Evolutionary conservation across 768 basidiomycete species (phyloP).

Genomic region (Atractiella rhizophila): DNA sequence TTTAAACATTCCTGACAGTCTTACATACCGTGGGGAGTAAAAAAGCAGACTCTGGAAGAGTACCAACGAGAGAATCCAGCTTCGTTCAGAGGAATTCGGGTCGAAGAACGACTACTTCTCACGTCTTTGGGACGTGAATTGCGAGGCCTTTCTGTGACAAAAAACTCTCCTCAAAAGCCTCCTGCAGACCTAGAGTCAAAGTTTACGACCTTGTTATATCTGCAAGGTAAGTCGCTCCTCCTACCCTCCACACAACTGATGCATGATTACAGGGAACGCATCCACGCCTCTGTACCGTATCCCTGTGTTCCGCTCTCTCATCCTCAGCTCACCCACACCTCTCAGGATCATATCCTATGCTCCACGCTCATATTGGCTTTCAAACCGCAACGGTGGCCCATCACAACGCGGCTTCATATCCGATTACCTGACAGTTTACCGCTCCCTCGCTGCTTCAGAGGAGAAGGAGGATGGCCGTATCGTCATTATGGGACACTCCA

Average conservation of each 20-base stretch:
- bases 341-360: constrained; percentile 24
- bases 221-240: constrained; percentile 20
- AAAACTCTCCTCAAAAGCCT: constrained; percentile 17
- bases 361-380: constrained; percentile 32
- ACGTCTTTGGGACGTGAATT: constrained; percentile 6
- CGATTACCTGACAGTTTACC: constrained; percentile 24
- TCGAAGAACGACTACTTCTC: constrained; percentile 19
- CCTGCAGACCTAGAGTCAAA: constrained; percentile 8
- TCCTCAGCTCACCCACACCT: constrained; percentile 7
- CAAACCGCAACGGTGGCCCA: constrained; percentile 23
- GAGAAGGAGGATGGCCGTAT: constrained; percentile 23
- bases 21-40: constrained; percentile 26
- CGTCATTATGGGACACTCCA: constrained; percentile 31
- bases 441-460: too few relatives aligned
- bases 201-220: constrained; percentile 21
- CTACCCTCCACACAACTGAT: not conserved
- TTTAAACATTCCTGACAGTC: too few relatives aligned
- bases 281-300: constrained; percentile 29
- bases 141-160: constrained; percentile 4
- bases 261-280: constrained; percentile 25
- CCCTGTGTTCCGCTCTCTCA: constrained; percentile 24
- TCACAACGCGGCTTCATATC: constrained; percentile 24
- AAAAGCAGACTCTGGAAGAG: constrained; percentile 20
- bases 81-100: constrained; percentile 15
- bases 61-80: constrained; percentile 9